phyloP scores from a whole-genome alignment of 2,329 filamentous ascomycete species.

The Microdochium nivale region DNA sequence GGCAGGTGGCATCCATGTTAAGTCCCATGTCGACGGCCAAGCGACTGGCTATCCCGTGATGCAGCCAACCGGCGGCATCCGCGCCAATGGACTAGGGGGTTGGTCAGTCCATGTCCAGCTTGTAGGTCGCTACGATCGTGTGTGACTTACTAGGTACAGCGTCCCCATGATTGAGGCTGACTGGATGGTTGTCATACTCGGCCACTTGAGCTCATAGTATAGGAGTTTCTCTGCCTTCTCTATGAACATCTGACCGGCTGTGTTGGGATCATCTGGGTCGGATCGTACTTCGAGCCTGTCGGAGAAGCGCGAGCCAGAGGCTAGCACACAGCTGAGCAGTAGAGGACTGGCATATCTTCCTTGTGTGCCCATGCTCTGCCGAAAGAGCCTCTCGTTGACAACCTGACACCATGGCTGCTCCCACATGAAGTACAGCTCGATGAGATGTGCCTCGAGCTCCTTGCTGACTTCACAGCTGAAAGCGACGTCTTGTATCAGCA shows the following conservation, averaged over 20 bases:
- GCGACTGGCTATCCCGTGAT: slow-evolving; percentile 26
- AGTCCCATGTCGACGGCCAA: slow-evolving; percentile 27
- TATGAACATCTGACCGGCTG: slow-evolving; percentile 21
- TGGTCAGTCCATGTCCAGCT: neutral
- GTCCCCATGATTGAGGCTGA: slow-evolving; percentile 21
- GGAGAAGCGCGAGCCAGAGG: slow-evolving; percentile 22
- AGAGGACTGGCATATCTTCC: slow-evolving; percentile 22
- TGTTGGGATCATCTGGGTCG: slow-evolving; percentile 20
- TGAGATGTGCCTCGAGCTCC: slow-evolving; percentile 17
- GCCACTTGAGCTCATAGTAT: slow-evolving; percentile 13
- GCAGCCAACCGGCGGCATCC: slow-evolving; percentile 25
- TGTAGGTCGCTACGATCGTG: neutral
- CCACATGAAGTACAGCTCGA: slow-evolving; percentile 26
- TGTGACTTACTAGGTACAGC: slow-evolving; percentile 13
- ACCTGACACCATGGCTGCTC: slow-evolving; percentile 26
- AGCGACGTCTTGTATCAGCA: slow-evolving; percentile 1
- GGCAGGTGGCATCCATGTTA: slow-evolving; percentile 21
- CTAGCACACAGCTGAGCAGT: slow-evolving; percentile 23
- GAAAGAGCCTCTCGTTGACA: slow-evolving; percentile 24
- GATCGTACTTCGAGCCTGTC: slow-evolving; percentile 20
- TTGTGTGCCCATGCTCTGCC: slow-evolving; percentile 13
- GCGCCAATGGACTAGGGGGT: slow-evolving; percentile 18
- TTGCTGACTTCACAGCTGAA: slow-evolving; percentile 2
- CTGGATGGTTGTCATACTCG: slow-evolving; percentile 26
- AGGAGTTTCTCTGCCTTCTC: slow-evolving; percentile 15